These are phyloP conservation scores for Trichophyton benhamiae DNA, from an alignment of 2,329 filamentous ascomycete genomes.

Conservation along the genomic window DNA sequence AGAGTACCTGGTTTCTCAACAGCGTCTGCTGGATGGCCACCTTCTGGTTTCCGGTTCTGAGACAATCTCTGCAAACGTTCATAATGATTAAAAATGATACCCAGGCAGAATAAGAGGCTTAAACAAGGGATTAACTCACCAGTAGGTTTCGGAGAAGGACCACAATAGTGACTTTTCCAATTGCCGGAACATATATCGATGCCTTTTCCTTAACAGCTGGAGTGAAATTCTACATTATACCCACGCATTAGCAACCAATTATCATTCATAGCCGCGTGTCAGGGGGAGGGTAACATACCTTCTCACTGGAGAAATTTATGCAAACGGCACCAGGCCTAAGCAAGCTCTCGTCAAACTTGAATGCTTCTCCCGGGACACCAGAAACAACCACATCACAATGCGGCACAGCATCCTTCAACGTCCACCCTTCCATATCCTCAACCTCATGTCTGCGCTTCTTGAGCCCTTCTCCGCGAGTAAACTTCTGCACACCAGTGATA, in stretches of 20 bases:
- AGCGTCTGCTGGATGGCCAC: constrained; percentile 30
- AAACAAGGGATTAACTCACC: constrained; percentile 40
- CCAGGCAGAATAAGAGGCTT: neutral
- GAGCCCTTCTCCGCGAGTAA: constrained; percentile 78
- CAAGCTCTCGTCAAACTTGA: constrained; percentile 75
- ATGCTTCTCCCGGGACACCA: constrained; percentile 76
- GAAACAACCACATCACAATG: constrained; percentile 90
- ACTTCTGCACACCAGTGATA: constrained; percentile 79
- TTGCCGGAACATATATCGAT: constrained; percentile 90
- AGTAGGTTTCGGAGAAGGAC: constrained; percentile 79
- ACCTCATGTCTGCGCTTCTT: constrained; percentile 78
- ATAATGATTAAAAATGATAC: constrained; percentile 4
- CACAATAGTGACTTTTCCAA: constrained; percentile 95
- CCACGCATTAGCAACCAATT: neutral
- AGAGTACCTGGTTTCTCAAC: constrained; percentile 32
- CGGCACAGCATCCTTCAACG: constrained; percentile 66
- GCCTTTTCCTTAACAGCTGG: constrained; percentile 87
- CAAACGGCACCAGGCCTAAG: constrained; percentile 89
- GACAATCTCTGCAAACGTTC: constrained; percentile 26
- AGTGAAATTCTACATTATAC: constrained; percentile 57
- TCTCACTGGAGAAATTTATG: constrained; percentile 94
- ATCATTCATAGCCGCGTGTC: neutral
- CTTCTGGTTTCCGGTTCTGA: constrained; percentile 31
- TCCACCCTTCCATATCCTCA: constrained; percentile 67
- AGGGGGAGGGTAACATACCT: constrained; percentile 35